Base-by-base conservation (phyloP, 75 land plant genomes). In the Sequoia sempervirens region DNA sequence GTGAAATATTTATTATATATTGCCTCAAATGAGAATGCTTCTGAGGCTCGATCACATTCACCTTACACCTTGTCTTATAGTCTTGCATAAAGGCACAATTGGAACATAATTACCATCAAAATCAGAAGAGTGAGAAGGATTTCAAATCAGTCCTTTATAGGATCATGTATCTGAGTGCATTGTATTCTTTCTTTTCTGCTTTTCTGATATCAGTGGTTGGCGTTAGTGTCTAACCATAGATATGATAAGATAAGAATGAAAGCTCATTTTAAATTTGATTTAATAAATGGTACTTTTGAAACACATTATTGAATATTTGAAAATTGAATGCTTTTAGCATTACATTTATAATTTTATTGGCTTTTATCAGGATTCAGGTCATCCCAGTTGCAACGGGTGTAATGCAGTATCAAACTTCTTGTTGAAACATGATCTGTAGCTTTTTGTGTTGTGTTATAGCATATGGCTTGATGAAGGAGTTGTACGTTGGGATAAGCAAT, bases 361-460 rank as follows among this genome's bases (percentile, higher is more conserved):
- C 80, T 78, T 12, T 37, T 45, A n/a, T 26, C 80, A 78, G 80
- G 80, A 78, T 45, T n/a, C 80, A 78, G 47, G 80, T n/a, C 30
- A 78, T 47, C 28, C 12, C 23, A 12, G 28, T 78, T 78, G 52
- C 80, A 78, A n/a, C 5, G 0, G 52, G 36, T 70, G 36, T 32
- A 70, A 70, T 78, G 46, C 80, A 78, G 80, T 10, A 45, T 45
- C 50, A 45, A n/a, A 45, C 10, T 78, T 78, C 26, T 11, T 32
- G 14, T 32, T 70, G 73, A 78, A 78, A 78, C 30, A 23, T 11
- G 15, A n/a, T 12, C 5, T n/a, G 46, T n/a, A 78, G 30, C 30
- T 26, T 78, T 78, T 47, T 78, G 50, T 43, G 5, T 11, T 43
- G 26, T 26, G 28, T 43, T 40, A 43, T 26, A 78, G 15, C 32